These are phyloP conservation scores for Colletotrichum chrysophilum DNA, from an alignment of 2,329 filamentous ascomycete genomes.

Conservation along the genomic window DNA sequence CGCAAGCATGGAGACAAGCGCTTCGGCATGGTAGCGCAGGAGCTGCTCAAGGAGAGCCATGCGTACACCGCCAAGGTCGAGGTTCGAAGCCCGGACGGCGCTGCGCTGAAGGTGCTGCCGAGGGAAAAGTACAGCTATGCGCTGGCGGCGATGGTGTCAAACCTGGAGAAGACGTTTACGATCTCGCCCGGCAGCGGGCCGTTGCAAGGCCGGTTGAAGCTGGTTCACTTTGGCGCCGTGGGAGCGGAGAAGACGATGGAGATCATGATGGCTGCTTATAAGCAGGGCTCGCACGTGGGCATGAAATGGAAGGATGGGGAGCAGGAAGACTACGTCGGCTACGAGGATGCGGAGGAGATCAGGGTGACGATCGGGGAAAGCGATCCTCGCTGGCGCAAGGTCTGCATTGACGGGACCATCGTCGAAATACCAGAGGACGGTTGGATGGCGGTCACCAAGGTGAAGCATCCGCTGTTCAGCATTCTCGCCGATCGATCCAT, in stretches of 20 bases:
- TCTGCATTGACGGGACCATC: constrained; percentile 93
- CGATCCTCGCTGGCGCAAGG: constrained; percentile 78
- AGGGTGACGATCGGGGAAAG: constrained; percentile 70
- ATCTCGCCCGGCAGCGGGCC: constrained; percentile 78
- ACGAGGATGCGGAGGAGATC: constrained; percentile 73
- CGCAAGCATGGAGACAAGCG: constrained; percentile 77
- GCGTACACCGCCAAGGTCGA: constrained; percentile 51
- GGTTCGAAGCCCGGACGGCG: constrained; percentile 8
- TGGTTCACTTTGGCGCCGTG: constrained; percentile 78
- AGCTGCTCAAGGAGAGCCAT: constrained; percentile 67
- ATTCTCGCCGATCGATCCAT: constrained; percentile 45
- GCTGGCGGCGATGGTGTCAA: constrained; percentile 77
- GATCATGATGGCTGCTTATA: constrained; percentile 73
- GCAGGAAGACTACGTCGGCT: constrained; percentile 64
- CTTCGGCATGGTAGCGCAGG: constrained; percentile 84
- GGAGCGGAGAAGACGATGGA: constrained; percentile 72
- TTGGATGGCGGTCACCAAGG: constrained; percentile 69
- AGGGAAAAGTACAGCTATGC: constrained; percentile 73
- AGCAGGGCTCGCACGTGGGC: constrained; percentile 59
- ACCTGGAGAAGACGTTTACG: constrained; percentile 80
- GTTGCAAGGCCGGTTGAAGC: constrained; percentile 71
- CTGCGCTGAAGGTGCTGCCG: constrained; percentile 25
- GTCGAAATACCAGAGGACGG: constrained; percentile 74
- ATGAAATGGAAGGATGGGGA: constrained; percentile 59
- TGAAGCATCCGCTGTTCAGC: constrained; percentile 44